Conservation (phyloP, 805 yeast species). For the Wickerhamiella kazuoi region DNA sequence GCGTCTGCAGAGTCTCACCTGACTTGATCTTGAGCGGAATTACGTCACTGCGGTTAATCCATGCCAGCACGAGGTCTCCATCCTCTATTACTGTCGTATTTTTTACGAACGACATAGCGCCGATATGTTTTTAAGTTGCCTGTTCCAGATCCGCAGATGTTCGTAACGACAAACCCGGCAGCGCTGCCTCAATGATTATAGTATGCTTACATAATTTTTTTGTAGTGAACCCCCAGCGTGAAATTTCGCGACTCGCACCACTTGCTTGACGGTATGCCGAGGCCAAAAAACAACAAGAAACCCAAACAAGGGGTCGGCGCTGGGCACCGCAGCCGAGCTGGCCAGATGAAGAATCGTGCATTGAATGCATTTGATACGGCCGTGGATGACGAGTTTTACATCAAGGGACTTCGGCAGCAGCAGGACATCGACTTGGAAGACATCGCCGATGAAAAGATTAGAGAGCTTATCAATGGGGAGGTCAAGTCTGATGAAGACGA, state of each 20-base stretch:
- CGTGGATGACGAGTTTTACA: constrained; percentile 22
- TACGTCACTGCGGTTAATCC: constrained; percentile 62
- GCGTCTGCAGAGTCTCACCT: constrained; percentile 55
- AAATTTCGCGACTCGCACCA: too few species aligned
- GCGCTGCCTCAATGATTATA: too few species aligned
- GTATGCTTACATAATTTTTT: not conserved
- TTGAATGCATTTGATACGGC: constrained; percentile 37
- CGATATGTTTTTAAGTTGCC: too few species aligned
- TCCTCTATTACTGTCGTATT: constrained; percentile 58
- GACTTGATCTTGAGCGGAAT: constrained; percentile 50
- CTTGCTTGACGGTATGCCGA: too few species aligned
- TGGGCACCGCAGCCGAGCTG: not conserved
- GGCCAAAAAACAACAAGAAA: not conserved
- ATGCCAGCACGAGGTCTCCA: constrained; percentile 75
- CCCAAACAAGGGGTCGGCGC: too few species aligned
- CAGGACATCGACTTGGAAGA: constrained; percentile 21
- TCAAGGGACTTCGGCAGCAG: constrained; percentile 15
- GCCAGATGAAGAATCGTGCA: constrained; percentile 21
- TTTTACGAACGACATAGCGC: constrained; percentile 36
- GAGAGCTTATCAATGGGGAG: constrained; percentile 15
- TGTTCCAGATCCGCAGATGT: too few species aligned
- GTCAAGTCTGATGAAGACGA: constrained; percentile 23
- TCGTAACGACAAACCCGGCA: too few species aligned
- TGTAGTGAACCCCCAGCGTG: too few species aligned
- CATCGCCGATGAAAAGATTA: constrained; percentile 18